Conservation (phyloP, 331 rosid species). For the Pyracantha coccinea region DNA sequence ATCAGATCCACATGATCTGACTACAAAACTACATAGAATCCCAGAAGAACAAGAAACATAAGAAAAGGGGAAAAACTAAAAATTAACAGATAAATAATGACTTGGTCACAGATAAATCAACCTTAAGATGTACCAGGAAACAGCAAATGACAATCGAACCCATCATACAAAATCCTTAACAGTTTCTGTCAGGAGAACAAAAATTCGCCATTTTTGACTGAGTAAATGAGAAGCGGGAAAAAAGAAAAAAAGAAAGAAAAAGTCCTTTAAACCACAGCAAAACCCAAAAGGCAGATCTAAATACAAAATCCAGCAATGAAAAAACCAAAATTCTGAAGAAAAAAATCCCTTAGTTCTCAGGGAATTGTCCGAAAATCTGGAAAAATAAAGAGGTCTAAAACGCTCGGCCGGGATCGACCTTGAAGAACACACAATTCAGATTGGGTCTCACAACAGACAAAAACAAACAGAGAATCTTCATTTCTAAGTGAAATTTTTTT, state of each 20-base stretch:
- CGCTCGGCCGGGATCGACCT: conserved; percentile 23
- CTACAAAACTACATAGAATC: background rate
- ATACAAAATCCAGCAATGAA: background rate
- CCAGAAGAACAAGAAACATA: background rate
- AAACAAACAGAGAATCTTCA: background rate
- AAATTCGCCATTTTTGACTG: background rate
- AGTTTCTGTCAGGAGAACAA: background rate
- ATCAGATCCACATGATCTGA: conserved; percentile 25
- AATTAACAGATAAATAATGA: background rate
- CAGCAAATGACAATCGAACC: background rate
- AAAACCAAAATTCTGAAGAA: background rate
- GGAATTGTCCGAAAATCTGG: background rate
- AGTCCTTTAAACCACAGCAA: conserved; percentile 32
- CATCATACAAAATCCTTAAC: background rate
- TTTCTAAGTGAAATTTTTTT: background rate
- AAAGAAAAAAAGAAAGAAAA: background rate
- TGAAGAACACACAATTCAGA: conserved; percentile 3
- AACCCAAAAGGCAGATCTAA: conserved; percentile 19
- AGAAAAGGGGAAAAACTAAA: background rate
- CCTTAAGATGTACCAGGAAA: background rate
- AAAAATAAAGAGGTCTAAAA: conserved; percentile 25
- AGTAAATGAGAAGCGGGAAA: background rate
- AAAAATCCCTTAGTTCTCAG: background rate
- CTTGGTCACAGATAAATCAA: background rate
- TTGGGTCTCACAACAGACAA: background rate